phyloP scores from a whole-genome alignment of 2,329 filamentous ascomycete species.

The Pyrenochaeta sp. region DNA sequence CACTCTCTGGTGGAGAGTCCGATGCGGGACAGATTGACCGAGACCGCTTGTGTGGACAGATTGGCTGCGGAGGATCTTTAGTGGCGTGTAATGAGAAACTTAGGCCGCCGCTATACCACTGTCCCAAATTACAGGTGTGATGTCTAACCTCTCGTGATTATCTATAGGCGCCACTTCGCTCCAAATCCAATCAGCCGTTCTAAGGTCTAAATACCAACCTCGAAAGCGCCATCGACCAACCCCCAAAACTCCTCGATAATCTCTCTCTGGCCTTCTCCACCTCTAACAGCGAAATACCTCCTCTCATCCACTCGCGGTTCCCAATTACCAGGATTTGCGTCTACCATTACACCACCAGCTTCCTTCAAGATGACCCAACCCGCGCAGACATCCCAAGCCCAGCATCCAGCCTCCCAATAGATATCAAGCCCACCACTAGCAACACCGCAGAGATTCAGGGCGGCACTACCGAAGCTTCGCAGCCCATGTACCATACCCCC shows the following conservation, averaged over 20 bases:
- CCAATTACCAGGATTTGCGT: conserved; percentile 79
- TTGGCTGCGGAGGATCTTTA: conserved; percentile 32
- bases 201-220: conserved; percentile 47
- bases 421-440: conserved; percentile 75
- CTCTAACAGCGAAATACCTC: conserved; percentile 61
- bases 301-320: conserved; percentile 64
- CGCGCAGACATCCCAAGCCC: conserved; percentile 86
- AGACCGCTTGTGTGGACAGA: conserved; percentile 38
- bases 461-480: conserved; percentile 75
- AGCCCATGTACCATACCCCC: conserved; percentile 81
- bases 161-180: neutral
- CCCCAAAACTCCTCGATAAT: conserved; percentile 61
- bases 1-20: conserved; percentile 30
- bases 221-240: conserved; percentile 54
- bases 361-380: conserved; percentile 80
- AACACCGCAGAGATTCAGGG: conserved; percentile 76
- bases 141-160: conserved; percentile 3
- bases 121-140: conserved; percentile 7
- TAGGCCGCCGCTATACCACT: conserved; percentile 36
- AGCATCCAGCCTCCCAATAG: conserved; percentile 86
- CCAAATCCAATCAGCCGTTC: neutral
- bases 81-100: conserved; percentile 41
- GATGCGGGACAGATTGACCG: conserved; percentile 34
- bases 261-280: conserved; percentile 55
- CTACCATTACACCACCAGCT: conserved; percentile 75